Evolutionary conservation across 805 yeast species (phyloP).

Genomic region (Pichia thaimueangensis): DNA sequence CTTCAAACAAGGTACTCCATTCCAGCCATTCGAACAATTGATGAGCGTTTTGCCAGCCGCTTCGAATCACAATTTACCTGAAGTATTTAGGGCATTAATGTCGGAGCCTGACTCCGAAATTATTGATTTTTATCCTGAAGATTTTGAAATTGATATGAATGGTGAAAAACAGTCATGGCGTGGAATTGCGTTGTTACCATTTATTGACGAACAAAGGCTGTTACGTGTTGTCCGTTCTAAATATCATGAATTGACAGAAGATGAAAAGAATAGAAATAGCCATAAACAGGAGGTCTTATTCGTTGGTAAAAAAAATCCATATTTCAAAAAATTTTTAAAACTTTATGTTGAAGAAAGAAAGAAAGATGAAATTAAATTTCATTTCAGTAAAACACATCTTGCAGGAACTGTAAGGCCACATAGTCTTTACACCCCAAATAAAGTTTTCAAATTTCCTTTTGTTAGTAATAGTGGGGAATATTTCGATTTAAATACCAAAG

Average conservation of each 20-base stretch:
- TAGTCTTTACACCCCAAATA: conserved; percentile 32
- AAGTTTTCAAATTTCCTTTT: conserved; percentile 40
- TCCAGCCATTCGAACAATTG: conserved; percentile 85
- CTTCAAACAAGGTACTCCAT: conserved; percentile 69
- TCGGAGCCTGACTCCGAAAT: conserved; percentile 71
- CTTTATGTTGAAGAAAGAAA: conserved; percentile 42
- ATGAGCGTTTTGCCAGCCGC: conserved; percentile 96
- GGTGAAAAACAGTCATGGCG: conserved; percentile 96
- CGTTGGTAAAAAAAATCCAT: conserved; percentile 56
- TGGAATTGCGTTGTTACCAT: conserved; percentile 85
- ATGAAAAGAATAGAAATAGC: conserved; percentile 65
- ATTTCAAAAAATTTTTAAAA: conserved; percentile 34
- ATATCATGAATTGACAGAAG: conserved; percentile 57
- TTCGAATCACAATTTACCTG: conserved; percentile 80
- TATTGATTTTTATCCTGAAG: conserved; percentile 85
- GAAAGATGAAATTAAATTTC: conserved; percentile 35
- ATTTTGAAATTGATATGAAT: conserved; percentile 88
- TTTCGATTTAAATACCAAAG: conserved; percentile 36
- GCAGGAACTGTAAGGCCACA: conserved; percentile 47
- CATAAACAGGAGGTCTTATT: conserved; percentile 64
- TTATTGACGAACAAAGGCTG: conserved; percentile 77
- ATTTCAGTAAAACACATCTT: conserved; percentile 45
- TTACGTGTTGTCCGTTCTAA: conserved; percentile 58
- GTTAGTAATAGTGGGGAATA: conserved; percentile 26
- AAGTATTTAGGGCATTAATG: conserved; percentile 77